Conservation (phyloP, 495 filamentous ascomycete genomes). For the Talaromyces ruber region DNA sequence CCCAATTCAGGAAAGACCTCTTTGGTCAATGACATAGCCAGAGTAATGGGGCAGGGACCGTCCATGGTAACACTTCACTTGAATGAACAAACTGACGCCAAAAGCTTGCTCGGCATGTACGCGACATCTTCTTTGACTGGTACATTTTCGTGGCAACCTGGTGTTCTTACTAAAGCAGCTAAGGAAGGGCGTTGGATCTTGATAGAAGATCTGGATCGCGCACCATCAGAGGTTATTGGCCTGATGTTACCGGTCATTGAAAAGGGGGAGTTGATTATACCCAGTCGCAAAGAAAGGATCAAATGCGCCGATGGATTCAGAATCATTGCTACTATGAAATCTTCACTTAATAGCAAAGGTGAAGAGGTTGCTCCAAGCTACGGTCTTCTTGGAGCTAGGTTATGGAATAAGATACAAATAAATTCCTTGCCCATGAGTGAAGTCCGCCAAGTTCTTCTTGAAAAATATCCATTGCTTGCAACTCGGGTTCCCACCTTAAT, state of each 20-base stretch:
- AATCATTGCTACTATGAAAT: constrained; percentile 85
- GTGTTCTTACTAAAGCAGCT: constrained; percentile 87
- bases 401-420: constrained; percentile 72
- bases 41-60: constrained; percentile 59
- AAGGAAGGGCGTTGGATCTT: constrained; percentile 91
- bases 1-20: constrained; percentile 88
- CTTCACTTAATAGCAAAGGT: constrained; percentile 60
- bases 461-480: constrained; percentile 59
- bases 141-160: constrained; percentile 86
- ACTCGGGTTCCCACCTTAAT: constrained; percentile 64
- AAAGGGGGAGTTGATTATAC: constrained; percentile 74
- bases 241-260: constrained; percentile 87
- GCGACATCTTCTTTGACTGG: constrained; percentile 76
- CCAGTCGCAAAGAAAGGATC: constrained; percentile 76
- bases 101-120: constrained; percentile 89
- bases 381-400: constrained; percentile 64
- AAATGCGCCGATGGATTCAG: constrained; percentile 76
- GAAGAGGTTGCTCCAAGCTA: constrained; percentile 47
- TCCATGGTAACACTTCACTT: constrained; percentile 86
- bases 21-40: constrained; percentile 73
- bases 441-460: constrained; percentile 60
- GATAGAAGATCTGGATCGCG: constrained; percentile 93
- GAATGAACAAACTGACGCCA: constrained; percentile 96
- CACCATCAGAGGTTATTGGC: constrained; percentile 90
- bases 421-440: constrained; percentile 60